These are phyloP conservation scores for Nitzschia palea DNA, from an alignment of 108 stramenopile species.

Conservation along the genomic window DNA sequence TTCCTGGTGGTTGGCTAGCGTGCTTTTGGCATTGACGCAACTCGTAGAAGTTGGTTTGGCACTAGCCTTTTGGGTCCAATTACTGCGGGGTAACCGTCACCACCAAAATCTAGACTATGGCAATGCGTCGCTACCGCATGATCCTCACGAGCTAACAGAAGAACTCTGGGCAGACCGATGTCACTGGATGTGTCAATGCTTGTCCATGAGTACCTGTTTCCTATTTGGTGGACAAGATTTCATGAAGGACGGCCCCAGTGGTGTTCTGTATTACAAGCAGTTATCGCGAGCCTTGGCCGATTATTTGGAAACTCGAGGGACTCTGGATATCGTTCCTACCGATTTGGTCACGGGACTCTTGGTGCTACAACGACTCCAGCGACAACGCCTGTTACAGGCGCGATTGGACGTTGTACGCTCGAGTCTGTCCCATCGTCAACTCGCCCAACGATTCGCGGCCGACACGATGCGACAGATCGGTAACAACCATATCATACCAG, in stretches of 20 bases:
- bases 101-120: background rate
- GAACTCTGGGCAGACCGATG: slow-evolving; percentile 74
- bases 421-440: slow-evolving; percentile 2
- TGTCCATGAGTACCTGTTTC: slow-evolving; percentile 69
- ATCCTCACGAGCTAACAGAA: slow-evolving; percentile 44
- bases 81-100: slow-evolving; percentile 2
- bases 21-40: slow-evolving; percentile 32
- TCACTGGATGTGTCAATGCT: slow-evolving; percentile 58
- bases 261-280: slow-evolving; percentile 44
- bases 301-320: slow-evolving; percentile 76
- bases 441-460: background rate
- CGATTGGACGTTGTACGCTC: slow-evolving; percentile 35
- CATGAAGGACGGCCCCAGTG: slow-evolving; percentile 9
- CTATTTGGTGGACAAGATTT: slow-evolving; percentile 82
- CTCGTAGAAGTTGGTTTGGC: slow-evolving; percentile 30
- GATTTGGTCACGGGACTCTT: slow-evolving; percentile 79
- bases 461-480: too few relatives aligned
- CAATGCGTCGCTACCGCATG: background rate
- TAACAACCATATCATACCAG: too few relatives aligned
- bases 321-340: slow-evolving; percentile 77
- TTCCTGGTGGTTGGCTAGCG: slow-evolving; percentile 35
- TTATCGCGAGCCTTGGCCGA: slow-evolving; percentile 79
- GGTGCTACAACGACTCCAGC: slow-evolving; percentile 75
- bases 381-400: slow-evolving; percentile 53
- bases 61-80: slow-evolving; percentile 18